A percentile compares a stretch with the other conserved stretches of the same genome.
Evolutionary conservation across 2,329 filamentous ascomycete species (phyloP).

Genomic region (Fusarium buharicum): DNA sequence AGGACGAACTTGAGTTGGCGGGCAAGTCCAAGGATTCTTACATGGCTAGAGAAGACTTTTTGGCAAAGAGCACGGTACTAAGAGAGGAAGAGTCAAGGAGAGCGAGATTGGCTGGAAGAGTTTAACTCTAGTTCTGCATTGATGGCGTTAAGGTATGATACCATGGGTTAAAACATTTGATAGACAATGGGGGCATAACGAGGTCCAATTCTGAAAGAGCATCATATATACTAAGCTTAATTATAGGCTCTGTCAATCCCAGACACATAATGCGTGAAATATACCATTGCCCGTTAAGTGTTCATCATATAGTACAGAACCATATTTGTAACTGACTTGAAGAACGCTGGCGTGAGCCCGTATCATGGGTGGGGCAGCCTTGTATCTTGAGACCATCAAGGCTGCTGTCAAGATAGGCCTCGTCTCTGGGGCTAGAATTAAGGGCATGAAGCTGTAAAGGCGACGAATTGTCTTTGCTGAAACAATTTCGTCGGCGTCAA

Average conservation of each 20-base stretch:
- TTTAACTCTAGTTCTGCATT: constrained; percentile 24
- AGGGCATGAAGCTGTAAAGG: neutral
- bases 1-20: constrained; percentile 73
- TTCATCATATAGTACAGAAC: too few relatives aligned
- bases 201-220: neutral
- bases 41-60: constrained; percentile 70
- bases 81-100: constrained; percentile 69
- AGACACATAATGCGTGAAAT: too few relatives aligned
- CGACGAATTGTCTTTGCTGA: neutral
- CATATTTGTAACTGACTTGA: too few relatives aligned
- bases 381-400: constrained; percentile 12
- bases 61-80: constrained; percentile 71
- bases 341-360: neutral
- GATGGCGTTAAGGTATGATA: constrained; percentile 45
- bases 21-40: constrained; percentile 73
- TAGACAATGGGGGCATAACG: neutral
- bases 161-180: constrained; percentile 32
- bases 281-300: too few relatives aligned
- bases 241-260: neutral
- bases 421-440: neutral
- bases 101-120: constrained; percentile 59
- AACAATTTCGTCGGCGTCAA: neutral
- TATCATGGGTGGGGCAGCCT: constrained; percentile 43
- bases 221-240: neutral
- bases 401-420: neutral